Percentiles rank a stretch among this genome's conserved stretches.
phyloP scores from a whole-genome alignment of 768 basidiomycete species.

The Phanerodontia chrysosporium region DNA sequence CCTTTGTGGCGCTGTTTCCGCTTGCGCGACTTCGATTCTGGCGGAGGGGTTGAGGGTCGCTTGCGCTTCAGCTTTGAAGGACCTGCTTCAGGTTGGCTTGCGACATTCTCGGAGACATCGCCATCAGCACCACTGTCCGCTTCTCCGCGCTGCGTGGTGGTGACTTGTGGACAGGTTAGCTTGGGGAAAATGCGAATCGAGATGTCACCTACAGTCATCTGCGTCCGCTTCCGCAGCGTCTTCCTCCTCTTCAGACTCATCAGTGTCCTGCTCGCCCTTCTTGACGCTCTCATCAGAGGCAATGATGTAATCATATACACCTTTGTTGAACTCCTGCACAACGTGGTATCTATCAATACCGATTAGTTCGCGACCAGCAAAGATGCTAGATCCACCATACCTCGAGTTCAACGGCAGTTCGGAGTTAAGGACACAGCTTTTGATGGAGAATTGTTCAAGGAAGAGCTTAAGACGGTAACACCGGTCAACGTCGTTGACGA shows the following conservation, averaged over 20 bases:
- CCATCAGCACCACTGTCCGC: constrained; percentile 9
- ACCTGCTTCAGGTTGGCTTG: constrained; percentile 19
- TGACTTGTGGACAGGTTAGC: too few relatives aligned
- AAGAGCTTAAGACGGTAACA: constrained; percentile 97
- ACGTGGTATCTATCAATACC: constrained; percentile 75
- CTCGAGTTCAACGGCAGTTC: constrained; percentile 94
- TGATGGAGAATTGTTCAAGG: constrained; percentile 95
- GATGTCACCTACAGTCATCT: constrained; percentile 33
- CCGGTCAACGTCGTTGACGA: constrained; percentile 94
- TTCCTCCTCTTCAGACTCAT: constrained; percentile 39
- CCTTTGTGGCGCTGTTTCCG: constrained; percentile 41
- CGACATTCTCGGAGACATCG: constrained; percentile 24
- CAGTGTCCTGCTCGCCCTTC: constrained; percentile 46
- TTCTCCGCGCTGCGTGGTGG: constrained; percentile 46
- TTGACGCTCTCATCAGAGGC: constrained; percentile 88
- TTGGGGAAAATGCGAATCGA: too few relatives aligned
- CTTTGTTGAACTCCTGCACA: constrained; percentile 98
- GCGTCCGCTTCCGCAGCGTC: constrained; percentile 33
- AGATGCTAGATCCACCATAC: constrained; percentile 28
- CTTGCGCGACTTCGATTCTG: constrained; percentile 42
- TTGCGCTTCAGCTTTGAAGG: constrained; percentile 51
- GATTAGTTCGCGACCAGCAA: neutral
- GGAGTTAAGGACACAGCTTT: constrained; percentile 92
- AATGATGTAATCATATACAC: constrained; percentile 97
- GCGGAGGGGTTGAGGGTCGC: constrained; percentile 35